A percentile compares a stretch with the other conserved stretches of the same genome.
These are phyloP conservation scores for Endotrypanum monterogeii DNA, from an alignment of 208 protist species.

Conservation along the genomic window DNA sequence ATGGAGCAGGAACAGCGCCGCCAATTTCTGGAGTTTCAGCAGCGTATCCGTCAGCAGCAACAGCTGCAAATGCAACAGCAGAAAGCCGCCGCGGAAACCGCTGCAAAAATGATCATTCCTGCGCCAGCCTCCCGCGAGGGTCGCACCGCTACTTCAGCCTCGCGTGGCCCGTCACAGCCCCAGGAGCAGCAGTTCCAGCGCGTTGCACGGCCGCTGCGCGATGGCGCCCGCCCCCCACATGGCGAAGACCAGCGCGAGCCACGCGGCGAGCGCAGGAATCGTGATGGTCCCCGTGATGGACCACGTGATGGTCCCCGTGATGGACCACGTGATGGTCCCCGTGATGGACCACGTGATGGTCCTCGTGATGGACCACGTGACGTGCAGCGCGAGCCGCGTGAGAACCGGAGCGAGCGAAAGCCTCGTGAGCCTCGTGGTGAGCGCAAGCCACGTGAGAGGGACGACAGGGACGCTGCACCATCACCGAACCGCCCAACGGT, in stretches of 20 bases:
- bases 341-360: slow-evolving; percentile 13
- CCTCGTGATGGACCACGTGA: slow-evolving; percentile 14
- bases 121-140: slow-evolving; percentile 27
- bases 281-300: slow-evolving; percentile 14
- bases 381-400: slow-evolving; percentile 21
- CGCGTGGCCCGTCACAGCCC: slow-evolving; percentile 2
- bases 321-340: slow-evolving; percentile 1
- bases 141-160: slow-evolving; percentile 2
- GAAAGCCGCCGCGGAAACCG: slow-evolving; percentile 13
- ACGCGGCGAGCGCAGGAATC: slow-evolving; percentile 25
- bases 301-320: not conserved
- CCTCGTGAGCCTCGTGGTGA: slow-evolving; percentile 10
- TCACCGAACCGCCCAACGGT: not conserved
- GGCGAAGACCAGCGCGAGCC: slow-evolving; percentile 7
- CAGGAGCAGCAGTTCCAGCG: slow-evolving; percentile 23
- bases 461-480: slow-evolving; percentile 2
- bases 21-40: slow-evolving; percentile 34
- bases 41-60: slow-evolving; percentile 37
- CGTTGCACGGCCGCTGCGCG: slow-evolving; percentile 21
- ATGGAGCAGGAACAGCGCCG: slow-evolving; percentile 41
- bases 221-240: slow-evolving; percentile 9
- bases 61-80: slow-evolving; percentile 27
- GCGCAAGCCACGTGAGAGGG: slow-evolving; percentile 21
- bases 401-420: slow-evolving; percentile 18
- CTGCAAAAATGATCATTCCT: slow-evolving; percentile 9